Evolutionary conservation across 768 basidiomycete genomes (phyloP).

Genomic region (Rickenella mellea): DNA sequence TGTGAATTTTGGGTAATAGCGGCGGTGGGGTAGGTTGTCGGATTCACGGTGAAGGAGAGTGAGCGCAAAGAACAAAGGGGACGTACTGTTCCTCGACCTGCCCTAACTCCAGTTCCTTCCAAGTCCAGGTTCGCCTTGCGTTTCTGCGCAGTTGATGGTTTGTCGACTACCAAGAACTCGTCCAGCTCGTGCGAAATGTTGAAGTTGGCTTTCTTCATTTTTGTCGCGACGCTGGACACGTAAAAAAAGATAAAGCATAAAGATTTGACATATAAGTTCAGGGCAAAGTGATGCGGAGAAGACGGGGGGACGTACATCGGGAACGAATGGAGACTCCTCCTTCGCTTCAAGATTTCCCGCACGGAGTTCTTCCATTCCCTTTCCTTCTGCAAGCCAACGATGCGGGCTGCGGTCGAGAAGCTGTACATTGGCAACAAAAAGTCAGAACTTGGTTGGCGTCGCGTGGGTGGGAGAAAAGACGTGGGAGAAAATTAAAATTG

Average conservation of each 20-base stretch:
- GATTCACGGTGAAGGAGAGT: no score
- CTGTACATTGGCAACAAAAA: no score
- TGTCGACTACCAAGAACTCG: conserved; percentile 95
- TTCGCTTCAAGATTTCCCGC: conserved; percentile 55
- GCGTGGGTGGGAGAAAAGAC: conserved; percentile 6
- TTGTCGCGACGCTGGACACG: conserved; percentile 28
- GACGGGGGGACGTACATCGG: conserved; percentile 64
- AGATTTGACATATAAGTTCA: conserved; percentile 34
- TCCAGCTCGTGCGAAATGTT: conserved; percentile 96
- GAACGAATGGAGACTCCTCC: conserved; percentile 76
- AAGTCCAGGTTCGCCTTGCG: conserved; percentile 81
- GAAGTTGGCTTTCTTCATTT: conserved; percentile 96
- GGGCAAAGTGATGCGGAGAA: conserved; percentile 32
- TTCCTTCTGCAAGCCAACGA: conserved; percentile 62
- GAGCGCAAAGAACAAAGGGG: not conserved
- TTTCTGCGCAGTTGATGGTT: conserved; percentile 91
- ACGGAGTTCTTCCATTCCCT: conserved; percentile 72
- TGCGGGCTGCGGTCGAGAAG: conserved; percentile 76
- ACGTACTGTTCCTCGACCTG: conserved; percentile 88
- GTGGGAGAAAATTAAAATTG: no score
- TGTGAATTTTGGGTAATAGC: no score
- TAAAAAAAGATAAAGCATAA: not conserved
- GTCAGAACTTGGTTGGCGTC: conserved; percentile 6
- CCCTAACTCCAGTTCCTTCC: conserved; percentile 85
- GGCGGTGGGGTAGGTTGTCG: no score